Evolutionary conservation across 768 basidiomycete genomes (phyloP).

Genomic region (Cytidiella melzeri): DNA sequence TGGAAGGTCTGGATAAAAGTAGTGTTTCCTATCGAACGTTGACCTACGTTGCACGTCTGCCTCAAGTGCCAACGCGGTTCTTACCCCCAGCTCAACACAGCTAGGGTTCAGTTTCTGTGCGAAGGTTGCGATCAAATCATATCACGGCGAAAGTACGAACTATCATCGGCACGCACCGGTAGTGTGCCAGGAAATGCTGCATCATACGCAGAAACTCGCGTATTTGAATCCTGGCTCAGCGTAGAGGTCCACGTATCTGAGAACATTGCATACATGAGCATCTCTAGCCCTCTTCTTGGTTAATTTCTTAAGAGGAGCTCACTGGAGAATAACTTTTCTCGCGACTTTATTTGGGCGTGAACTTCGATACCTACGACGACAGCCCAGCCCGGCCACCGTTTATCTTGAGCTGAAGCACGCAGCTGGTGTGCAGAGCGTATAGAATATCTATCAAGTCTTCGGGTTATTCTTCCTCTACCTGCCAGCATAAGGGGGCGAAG

Average conservation of each 20-base stretch:
- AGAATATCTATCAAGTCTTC: not conserved
- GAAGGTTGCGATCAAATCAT: not conserved
- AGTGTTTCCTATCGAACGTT: constrained; percentile 95
- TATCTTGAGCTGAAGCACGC: constrained; percentile 6
- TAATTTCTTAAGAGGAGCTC: no score
- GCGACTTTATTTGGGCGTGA: constrained; percentile 89
- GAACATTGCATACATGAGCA: not conserved
- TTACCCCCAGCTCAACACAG: constrained; percentile 74
- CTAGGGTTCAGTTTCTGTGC: constrained; percentile 52
- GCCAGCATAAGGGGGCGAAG: constrained; percentile 1
- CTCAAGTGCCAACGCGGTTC: constrained; percentile 74
- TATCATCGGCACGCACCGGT: constrained; percentile 52
- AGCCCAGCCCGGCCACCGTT: constrained; percentile 79
- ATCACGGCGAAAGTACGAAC: not conserved
- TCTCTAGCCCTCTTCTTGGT: no score
- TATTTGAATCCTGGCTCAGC: constrained; percentile 56
- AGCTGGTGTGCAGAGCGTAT: constrained; percentile 10
- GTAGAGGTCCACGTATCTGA: constrained; percentile 38
- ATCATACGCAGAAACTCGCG: constrained; percentile 69
- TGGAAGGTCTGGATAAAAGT: constrained; percentile 94
- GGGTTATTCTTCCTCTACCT: constrained; percentile 4
- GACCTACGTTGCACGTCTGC: constrained; percentile 61
- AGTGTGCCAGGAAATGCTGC: constrained; percentile 92
- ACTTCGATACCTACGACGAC: constrained; percentile 93
- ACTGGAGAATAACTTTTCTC: constrained; percentile 85